A percentile compares a stretch with the other conserved stretches of the same genome.
Evolutionary conservation across 768 basidiomycete genomes (phyloP).

Genomic region (Rhizopogon salebrosus): DNA sequence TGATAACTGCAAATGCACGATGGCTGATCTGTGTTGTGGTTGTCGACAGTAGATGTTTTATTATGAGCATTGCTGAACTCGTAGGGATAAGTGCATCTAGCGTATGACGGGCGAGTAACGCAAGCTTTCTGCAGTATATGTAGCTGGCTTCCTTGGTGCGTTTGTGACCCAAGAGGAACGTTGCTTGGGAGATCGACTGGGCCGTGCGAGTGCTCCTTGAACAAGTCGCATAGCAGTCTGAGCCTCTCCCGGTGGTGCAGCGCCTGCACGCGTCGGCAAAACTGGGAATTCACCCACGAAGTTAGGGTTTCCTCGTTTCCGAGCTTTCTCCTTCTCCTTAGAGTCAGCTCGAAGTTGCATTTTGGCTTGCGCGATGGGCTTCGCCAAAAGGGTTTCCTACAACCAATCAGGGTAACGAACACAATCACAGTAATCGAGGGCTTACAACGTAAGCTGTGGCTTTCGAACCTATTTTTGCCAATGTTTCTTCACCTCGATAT

Average conservation of each 20-base stretch:
- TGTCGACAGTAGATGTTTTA: no score
- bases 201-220: constrained; percentile 44
- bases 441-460: constrained; percentile 65
- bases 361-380: constrained; percentile 48
- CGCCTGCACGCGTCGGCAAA: constrained; percentile 40
- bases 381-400: constrained; percentile 66
- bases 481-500: constrained; percentile 46
- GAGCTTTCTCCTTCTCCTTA: constrained; percentile 28
- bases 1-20: no score
- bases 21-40: no score
- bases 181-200: constrained; percentile 13
- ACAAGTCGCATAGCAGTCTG: constrained; percentile 50
- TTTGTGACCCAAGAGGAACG: constrained; percentile 11
- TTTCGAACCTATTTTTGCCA: constrained; percentile 46
- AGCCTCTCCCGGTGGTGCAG: constrained; percentile 53
- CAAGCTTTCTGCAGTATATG: constrained; percentile 18
- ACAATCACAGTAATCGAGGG: constrained; percentile 5
- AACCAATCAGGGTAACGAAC: constrained; percentile 5
- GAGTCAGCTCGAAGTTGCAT: constrained; percentile 31
- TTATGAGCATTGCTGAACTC: not conserved
- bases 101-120: not conserved
- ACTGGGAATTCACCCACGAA: constrained; percentile 21
- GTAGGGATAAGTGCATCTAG: no score
- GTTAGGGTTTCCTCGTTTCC: constrained; percentile 13
- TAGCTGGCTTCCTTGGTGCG: constrained; percentile 5